Percentiles rank a stretch among this genome's conserved stretches.
Conservation (phyloP, 2,329 filamentous ascomycete genomes). For the Stachybotrys echinatus region DNA sequence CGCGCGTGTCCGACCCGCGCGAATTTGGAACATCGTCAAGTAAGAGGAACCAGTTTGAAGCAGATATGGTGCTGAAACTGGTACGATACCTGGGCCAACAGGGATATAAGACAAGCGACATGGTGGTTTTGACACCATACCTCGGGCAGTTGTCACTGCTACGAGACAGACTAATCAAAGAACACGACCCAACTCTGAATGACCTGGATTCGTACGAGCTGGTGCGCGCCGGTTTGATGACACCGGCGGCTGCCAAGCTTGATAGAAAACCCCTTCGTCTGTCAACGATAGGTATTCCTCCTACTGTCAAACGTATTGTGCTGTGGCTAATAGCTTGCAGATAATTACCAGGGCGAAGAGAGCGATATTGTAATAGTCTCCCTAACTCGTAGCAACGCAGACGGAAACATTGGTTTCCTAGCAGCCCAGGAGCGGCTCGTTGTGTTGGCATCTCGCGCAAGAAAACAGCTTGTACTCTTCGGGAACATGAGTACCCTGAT, state of each 20-base stretch:
- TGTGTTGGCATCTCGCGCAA: slow-evolving; percentile 63
- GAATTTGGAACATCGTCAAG: slow-evolving; percentile 45
- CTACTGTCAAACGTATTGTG: not conserved
- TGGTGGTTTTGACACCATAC: slow-evolving; percentile 69
- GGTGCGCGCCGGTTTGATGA: slow-evolving; percentile 52
- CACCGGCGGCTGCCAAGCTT: slow-evolving; percentile 42
- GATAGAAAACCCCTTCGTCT: slow-evolving; percentile 51
- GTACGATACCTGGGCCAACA: slow-evolving; percentile 67
- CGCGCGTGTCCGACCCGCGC: slow-evolving; percentile 37
- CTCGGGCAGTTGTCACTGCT: slow-evolving; percentile 62
- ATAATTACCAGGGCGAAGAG: slow-evolving; percentile 78
- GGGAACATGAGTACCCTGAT: slow-evolving; percentile 66
- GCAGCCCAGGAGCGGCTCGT: slow-evolving; percentile 60
- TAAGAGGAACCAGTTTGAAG: slow-evolving; percentile 61
- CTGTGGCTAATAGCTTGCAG: slow-evolving; percentile 26
- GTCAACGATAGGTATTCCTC: slow-evolving; percentile 61
- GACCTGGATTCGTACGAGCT: slow-evolving; percentile 64
- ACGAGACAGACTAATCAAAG: slow-evolving; percentile 41
- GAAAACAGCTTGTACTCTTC: slow-evolving; percentile 61
- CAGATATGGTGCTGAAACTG: slow-evolving; percentile 56
- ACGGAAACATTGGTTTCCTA: slow-evolving; percentile 68
- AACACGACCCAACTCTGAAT: slow-evolving; percentile 61
- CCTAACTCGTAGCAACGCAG: slow-evolving; percentile 60
- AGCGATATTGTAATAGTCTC: slow-evolving; percentile 66
- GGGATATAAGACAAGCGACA: slow-evolving; percentile 58